Evolutionary conservation across 2,329 filamentous ascomycete species (phyloP), one percentile per base, ranked within the genome.

Genomic region (Madurella fahalii): DNA sequence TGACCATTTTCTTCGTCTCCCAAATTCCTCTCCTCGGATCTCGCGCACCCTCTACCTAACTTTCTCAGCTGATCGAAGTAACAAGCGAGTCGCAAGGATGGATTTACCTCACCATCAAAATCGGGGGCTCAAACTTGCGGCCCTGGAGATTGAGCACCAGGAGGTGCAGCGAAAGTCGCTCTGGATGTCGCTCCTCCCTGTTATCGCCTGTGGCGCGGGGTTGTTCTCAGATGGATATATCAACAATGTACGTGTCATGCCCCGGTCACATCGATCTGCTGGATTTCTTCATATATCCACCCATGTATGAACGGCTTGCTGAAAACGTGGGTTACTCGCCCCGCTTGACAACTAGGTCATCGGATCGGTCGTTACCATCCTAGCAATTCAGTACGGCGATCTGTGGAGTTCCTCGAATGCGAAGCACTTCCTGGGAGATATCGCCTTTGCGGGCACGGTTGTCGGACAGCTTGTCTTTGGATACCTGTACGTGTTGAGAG

Each of bases 191-290:
- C 69, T 75, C 17, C 66, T 81, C 79, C 90, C 91, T 13, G 87
- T 90, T 1, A 86, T 96, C 63, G 91, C 91, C 42, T 95, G 90
- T 66, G 92, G 92, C 60, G 89, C 91, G 49, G 92, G 92, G 65
- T 78, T 96, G 2, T 96, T 96, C 72, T 91, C 87, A 20, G 92
- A 96, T 70, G 92, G 92, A 15, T 96, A 96, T 70, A 82, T 96
- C 67, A 95, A 95, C 72, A 90, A 89, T 65, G 89, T 90, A 73
- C 46, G 39, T 44, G 9, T 16, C 20, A 0, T 17, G 50, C 15
- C n/a, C 7, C 41, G 11, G 20, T 13, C 25, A 7, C 25, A 3
- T 7, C 25, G 3, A 3, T 18, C 13, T 50, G 16, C 4, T n/a
- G n/a, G n/a, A n/a, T n/a, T n/a, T n/a, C n/a, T 15, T 12, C 9